A percentile compares a stretch with the other conserved stretches of the same genome.
phyloP scores from a whole-genome alignment of 345 rosid species.

The Eucalyptus grandis region DNA sequence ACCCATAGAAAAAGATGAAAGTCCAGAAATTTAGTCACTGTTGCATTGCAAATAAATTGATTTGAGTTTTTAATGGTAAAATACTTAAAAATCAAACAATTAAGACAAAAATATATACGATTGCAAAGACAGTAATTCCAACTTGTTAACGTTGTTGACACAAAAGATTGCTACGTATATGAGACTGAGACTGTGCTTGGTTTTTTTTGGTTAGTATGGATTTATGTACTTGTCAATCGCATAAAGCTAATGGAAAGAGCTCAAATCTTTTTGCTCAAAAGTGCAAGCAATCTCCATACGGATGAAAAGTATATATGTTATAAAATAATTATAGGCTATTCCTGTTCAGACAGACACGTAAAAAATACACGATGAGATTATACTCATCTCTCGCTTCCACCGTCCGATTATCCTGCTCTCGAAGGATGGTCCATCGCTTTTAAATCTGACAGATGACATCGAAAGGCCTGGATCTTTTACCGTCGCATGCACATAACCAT shows the following conservation, averaged over 20 bases:
- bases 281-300: neutral
- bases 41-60: too few species aligned
- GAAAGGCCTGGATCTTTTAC: neutral
- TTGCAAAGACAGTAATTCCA: neutral
- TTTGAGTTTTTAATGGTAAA: too few species aligned
- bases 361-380: neutral
- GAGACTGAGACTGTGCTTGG: too few species aligned
- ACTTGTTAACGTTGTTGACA: neutral
- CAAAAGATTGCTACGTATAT: too few species aligned
- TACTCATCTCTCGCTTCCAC: neutral
- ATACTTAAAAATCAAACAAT: too few species aligned
- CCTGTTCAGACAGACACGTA: neutral
- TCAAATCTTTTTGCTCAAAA: neutral
- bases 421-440: neutral
- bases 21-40: too few species aligned
- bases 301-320: neutral
- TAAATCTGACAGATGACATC: neutral
- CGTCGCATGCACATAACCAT: neutral
- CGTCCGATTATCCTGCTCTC: neutral
- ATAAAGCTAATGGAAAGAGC: neutral
- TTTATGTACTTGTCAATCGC: neutral
- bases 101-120: neutral
- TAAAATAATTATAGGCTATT: too few species aligned
- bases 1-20: too few species aligned
- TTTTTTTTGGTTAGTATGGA: fast-evolving